Base-by-base conservation (phyloP, 352 stramenopile genomes). In the Bremia lactucae region DNA sequence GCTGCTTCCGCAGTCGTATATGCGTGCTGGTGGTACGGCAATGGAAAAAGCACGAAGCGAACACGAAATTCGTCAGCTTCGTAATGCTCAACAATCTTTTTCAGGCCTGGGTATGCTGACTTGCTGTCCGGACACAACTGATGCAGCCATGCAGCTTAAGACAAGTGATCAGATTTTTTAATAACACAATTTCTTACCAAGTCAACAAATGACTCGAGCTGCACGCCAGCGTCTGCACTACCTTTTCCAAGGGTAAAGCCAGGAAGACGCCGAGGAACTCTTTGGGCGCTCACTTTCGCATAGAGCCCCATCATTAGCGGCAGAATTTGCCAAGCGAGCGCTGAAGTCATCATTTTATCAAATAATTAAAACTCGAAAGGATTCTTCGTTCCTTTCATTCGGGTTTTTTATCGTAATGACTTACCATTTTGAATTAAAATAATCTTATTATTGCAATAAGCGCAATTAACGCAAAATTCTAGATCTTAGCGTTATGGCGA, bases 121-220 rank as follows among this genome's bases (percentile, higher is more conserved):
- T 77, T 80, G 41, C 74, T 87, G 45, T 83, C 68, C 3, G 77
- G 77, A 34, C 77, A 90, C 16, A 90, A 65, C 76, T 87, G 34
- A 21, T n/a, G 4, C 26, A 43, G 22, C 28, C 9, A 49, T 28
- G 46, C 19, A 46, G n/a, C n/a, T 34, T 42, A 49, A 15, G 25
- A 52, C 18, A 49, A 15, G 18, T 18, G 5, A 4, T 34, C 18
- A 34, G n/a, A n/a, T n/a, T n/a, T 4, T 34, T 18, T 21, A 5
- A 6, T 18, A 2, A 18, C n/a, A 36, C 21, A 36, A 42, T 43
- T 33, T 46, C 31, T 38, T 57, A 83, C 74, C 67, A 88, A 47
- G 41, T 91, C 76, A n/a, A 91, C 62, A 46, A 83, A 91, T 16
- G 73, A 78, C 60, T 91, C 79, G 28, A 91, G 68, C 52, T 91